phyloP scores from a whole-genome alignment of 2,329 filamentous ascomycete genomes.

The Trichoderma sp. region DNA sequence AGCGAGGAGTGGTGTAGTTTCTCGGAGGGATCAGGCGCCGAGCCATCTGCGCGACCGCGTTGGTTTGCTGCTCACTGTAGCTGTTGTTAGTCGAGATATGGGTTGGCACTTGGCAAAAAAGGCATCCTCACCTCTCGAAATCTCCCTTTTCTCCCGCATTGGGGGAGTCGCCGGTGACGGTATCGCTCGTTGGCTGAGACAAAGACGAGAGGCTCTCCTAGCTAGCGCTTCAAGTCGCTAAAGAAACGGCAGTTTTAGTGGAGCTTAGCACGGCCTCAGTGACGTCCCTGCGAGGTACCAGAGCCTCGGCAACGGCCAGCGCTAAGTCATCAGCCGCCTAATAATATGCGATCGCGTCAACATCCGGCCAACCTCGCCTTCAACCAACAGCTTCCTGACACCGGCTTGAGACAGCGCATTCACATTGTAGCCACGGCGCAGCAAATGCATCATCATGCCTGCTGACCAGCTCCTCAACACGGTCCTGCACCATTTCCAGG shows the following conservation, averaged over 20 bases:
- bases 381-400: neutral
- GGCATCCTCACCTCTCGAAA: neutral
- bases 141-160: neutral
- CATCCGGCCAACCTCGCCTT: conserved; percentile 5
- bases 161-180: neutral
- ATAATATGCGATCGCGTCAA: conserved; percentile 13
- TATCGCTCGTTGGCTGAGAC: neutral
- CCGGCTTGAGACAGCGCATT: neutral
- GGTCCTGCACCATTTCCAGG: conserved; percentile 62
- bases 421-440: conserved; percentile 9
- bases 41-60: conserved; percentile 30
- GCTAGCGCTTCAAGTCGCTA: conserved; percentile 2
- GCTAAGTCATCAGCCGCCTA: conserved; percentile 13
- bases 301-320: conserved; percentile 35
- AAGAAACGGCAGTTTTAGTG: conserved; percentile 11
- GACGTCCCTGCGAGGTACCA: neutral
- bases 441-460: conserved; percentile 52
- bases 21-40: conserved; percentile 41
- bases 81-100: neutral
- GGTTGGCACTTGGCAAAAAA: neutral
- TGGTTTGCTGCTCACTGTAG: neutral
- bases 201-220: neutral
- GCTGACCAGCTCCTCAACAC: conserved; percentile 67
- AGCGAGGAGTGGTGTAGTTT: conserved; percentile 67
- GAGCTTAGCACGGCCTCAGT: conserved; percentile 17